These are phyloP conservation scores for Cytospora schulzeri DNA, from an alignment of 2,329 filamentous ascomycete genomes.

Conservation along the genomic window DNA sequence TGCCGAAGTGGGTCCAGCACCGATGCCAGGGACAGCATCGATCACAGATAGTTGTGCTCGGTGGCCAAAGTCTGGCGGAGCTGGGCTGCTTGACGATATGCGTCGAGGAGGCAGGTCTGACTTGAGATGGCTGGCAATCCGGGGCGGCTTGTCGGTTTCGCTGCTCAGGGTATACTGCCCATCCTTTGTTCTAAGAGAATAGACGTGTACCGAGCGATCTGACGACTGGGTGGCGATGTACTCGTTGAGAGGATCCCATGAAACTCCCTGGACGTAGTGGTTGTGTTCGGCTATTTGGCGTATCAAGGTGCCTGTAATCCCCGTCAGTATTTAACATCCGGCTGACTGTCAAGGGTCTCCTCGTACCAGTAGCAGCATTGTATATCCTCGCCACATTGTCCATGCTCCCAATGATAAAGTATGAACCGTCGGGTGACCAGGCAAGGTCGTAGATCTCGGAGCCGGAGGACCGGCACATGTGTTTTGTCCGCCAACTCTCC, in stretches of 20 bases:
- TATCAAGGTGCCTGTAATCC: conserved; percentile 59
- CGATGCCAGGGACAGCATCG: conserved; percentile 45
- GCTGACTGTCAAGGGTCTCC: not conserved
- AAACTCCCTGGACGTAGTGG: conserved; percentile 96
- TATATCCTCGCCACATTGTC: conserved; percentile 98
- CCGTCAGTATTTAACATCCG: conserved; percentile 1
- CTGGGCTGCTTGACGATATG: conserved; percentile 89
- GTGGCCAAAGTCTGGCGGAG: conserved; percentile 77
- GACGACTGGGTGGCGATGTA: conserved; percentile 98
- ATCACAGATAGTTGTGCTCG: conserved; percentile 65
- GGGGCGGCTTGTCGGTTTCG: conserved; percentile 68
- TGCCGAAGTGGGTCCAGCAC: conserved; percentile 34
- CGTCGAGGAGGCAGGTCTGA: conserved; percentile 91
- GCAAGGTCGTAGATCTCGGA: conserved; percentile 98
- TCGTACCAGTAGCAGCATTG: conserved; percentile 81
- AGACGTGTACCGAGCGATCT: conserved; percentile 96
- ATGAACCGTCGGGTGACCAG: conserved; percentile 95
- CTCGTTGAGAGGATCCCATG: conserved; percentile 97
- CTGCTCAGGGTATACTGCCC: conserved; percentile 80
- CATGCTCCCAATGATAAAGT: conserved; percentile 99
- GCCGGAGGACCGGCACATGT: conserved; percentile 94
- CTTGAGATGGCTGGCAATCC: conserved; percentile 74
- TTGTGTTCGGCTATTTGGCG: conserved; percentile 96
- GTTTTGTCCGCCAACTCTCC: conserved; percentile 94
- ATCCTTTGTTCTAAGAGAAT: conserved; percentile 93